A percentile compares a stretch with the other conserved stretches of the same genome.
Evolutionary conservation across 257 asterid species (phyloP).

Genomic region (Nicotiana tomentosiformis): DNA sequence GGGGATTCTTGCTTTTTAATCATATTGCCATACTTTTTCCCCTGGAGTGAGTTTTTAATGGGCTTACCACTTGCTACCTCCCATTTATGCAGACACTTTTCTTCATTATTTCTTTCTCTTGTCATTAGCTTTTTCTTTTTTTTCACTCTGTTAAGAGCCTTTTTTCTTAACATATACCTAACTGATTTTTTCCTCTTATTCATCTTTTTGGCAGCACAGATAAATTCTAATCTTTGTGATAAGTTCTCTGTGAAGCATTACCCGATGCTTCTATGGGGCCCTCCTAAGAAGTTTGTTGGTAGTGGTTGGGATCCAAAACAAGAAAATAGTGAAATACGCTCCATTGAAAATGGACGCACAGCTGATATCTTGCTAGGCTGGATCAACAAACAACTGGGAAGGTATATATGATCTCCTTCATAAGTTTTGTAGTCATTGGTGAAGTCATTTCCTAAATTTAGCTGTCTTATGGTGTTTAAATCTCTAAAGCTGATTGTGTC

Average conservation of each 20-base stretch:
- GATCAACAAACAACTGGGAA: slow-evolving; percentile 72
- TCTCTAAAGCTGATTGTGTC: neutral
- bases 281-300: slow-evolving; percentile 68
- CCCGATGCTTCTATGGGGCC: slow-evolving; percentile 89
- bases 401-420: slow-evolving; percentile 30
- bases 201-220: slow-evolving; percentile 89
- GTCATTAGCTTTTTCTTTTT: neutral
- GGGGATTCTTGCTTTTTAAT: neutral
- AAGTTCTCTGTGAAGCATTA: slow-evolving; percentile 73
- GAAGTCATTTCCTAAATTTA: slow-evolving; percentile 2
- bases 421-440: neutral
- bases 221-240: slow-evolving; percentile 73
- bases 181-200: slow-evolving; percentile 33
- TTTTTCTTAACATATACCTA: slow-evolving; percentile 9
- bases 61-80: neutral
- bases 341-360: slow-evolving; percentile 57
- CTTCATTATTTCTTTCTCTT: neutral
- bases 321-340: slow-evolving; percentile 47
- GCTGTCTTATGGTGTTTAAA: neutral
- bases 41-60: neutral
- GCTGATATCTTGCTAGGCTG: slow-evolving; percentile 64
- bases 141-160: neutral
- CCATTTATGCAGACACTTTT: neutral
- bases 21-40: neutral
- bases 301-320: slow-evolving; percentile 68